These are phyloP conservation scores for Cyphellophora attinorum DNA, from an alignment of 2,329 filamentous ascomycete genomes.

Conservation along the genomic window DNA sequence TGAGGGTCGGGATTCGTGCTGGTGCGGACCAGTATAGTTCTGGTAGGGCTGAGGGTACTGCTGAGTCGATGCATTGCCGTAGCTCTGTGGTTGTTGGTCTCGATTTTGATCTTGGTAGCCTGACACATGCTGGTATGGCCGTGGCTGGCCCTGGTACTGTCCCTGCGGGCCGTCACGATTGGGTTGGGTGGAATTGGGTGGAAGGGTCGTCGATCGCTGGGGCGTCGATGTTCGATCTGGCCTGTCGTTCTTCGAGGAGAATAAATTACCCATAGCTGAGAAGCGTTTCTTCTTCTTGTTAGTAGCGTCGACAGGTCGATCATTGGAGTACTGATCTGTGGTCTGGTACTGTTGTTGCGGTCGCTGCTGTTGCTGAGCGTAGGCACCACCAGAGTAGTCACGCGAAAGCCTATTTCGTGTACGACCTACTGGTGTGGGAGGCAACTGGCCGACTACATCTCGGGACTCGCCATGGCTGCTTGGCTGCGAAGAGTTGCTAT, in stretches of 20 bases:
- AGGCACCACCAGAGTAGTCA: too few species aligned
- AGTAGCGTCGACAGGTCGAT: too few species aligned
- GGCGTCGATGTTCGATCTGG: neutral
- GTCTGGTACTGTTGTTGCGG: too few species aligned
- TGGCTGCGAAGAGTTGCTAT: slow-evolving; percentile 13
- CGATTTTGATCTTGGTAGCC: slow-evolving; percentile 2
- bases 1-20: slow-evolving; percentile 7
- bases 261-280: slow-evolving; percentile 9
- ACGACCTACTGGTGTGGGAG: too few species aligned
- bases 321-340: too few species aligned
- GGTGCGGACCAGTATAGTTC: neutral
- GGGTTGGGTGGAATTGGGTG: slow-evolving; percentile 2
- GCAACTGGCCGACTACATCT: slow-evolving; percentile 10
- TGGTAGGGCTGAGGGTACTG: neutral
- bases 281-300: slow-evolving; percentile 16
- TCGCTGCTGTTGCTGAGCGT: too few species aligned
- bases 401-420: too few species aligned
- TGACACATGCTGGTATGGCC: slow-evolving; percentile 1
- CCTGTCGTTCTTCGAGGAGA: slow-evolving; percentile 11
- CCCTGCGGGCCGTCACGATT: too few species aligned
- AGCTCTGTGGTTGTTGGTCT: neutral
- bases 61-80: slow-evolving; percentile 1
- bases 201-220: slow-evolving; percentile 3
- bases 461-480: slow-evolving; percentile 6
- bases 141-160: too few species aligned